These are phyloP conservation scores for Leersia perrieri DNA, from an alignment of 176 grass and related monocot species.

Conservation along the genomic window DNA sequence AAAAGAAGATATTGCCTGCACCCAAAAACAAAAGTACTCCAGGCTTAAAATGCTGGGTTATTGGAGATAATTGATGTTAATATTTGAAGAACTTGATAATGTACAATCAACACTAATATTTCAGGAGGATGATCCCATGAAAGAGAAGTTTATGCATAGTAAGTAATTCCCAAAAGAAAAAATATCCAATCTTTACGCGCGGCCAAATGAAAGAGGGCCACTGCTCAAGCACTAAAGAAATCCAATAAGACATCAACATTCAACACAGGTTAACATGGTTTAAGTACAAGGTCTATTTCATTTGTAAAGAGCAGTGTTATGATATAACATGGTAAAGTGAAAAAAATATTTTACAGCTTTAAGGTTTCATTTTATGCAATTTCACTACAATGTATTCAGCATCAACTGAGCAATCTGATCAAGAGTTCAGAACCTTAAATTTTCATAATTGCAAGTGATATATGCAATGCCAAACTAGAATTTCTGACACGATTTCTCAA, in stretches of 20 bases:
- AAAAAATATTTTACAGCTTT: background rate
- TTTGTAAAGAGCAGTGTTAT: background rate
- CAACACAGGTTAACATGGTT: background rate
- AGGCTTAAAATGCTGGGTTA: slow-evolving; percentile 17
- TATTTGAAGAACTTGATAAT: background rate
- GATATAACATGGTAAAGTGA: background rate
- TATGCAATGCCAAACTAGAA: background rate
- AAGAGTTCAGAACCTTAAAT: background rate
- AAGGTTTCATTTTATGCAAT: background rate
- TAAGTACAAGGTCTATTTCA: background rate
- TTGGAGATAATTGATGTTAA: background rate
- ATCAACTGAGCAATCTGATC: slow-evolving; percentile 20
- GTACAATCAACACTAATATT: background rate
- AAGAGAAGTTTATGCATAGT: background rate
- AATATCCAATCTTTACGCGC: background rate
- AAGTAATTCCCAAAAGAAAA: slow-evolving; percentile 22
- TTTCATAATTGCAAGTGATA: background rate
- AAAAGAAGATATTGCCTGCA: slow-evolving; percentile 79
- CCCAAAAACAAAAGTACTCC: background rate
- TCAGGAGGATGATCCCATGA: background rate
- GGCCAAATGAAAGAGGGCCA: background rate
- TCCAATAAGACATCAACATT: background rate
- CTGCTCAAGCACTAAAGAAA: slow-evolving; percentile 14
- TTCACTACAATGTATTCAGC: background rate
- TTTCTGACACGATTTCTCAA: background rate